A percentile compares a stretch with the other conserved stretches of the same genome.
phyloP scores from a whole-genome alignment of 176 grass and related monocot species.

The Oryza nivara region DNA sequence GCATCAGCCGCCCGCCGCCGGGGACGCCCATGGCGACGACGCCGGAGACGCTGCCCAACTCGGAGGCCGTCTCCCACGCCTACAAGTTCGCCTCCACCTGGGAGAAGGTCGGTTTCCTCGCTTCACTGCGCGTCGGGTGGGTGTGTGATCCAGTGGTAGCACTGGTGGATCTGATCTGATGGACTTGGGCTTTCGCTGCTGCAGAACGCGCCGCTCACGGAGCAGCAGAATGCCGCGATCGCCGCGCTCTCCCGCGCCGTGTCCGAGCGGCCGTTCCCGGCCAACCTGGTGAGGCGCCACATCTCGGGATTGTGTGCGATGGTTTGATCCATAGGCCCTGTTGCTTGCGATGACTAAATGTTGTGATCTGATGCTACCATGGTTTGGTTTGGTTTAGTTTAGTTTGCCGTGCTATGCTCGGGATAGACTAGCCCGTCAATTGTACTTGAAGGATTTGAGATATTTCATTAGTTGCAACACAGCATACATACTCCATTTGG shows the following conservation, averaged over 20 bases:
- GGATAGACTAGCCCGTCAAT: background rate
- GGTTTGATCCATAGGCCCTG: background rate
- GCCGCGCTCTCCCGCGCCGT: constrained; percentile 82
- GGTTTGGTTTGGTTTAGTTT: background rate
- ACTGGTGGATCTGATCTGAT: constrained; percentile 56
- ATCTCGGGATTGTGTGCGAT: background rate
- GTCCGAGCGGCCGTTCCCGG: constrained; percentile 71
- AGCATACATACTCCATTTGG: background rate
- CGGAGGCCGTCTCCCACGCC: constrained; percentile 77
- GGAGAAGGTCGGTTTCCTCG: constrained; percentile 69
- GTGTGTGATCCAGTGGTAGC: background rate
- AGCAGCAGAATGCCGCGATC: constrained; percentile 91
- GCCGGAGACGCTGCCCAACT: constrained; percentile 63
- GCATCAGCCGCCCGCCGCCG: background rate
- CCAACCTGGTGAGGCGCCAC: constrained; percentile 66
- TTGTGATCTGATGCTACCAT: constrained; percentile 1
- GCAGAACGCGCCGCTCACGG: constrained; percentile 87
- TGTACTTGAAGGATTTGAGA: constrained; percentile 12
- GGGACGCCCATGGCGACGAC: constrained; percentile 48
- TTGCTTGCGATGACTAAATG: background rate
- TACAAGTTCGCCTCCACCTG: constrained; percentile 94
- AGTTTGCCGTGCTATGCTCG: background rate
- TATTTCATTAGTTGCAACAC: constrained; percentile 8
- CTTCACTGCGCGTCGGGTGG: background rate
- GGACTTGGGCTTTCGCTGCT: background rate